Base-by-base conservation (phyloP, 441 rosid genomes). In the Capsella rubella region DNA sequence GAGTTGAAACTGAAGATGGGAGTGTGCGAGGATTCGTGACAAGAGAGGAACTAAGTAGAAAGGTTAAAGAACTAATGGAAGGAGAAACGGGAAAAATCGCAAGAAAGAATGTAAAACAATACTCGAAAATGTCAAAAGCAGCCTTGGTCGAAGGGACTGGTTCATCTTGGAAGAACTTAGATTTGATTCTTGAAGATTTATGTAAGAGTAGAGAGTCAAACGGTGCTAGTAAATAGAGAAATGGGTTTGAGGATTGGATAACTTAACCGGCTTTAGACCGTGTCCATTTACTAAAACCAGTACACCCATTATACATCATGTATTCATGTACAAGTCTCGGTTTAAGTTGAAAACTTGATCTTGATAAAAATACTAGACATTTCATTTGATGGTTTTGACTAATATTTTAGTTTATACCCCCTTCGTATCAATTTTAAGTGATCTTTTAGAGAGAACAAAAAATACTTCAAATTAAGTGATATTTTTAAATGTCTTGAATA, bases 131-230 rank as follows among this genome's bases (percentile, higher is more conserved):
- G 85, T 93, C 93, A 0, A 83, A 42, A 63, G 69, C 45, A 52
- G 88, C 92, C 16, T 76, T 81, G 81, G 87, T 64, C 54, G 74
- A 80, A 62, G 81, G 70, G 34, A 75, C 34, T 9, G 97, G 98
- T 2, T 90, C 95, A 1, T 90, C 97, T 4, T 87, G 90, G 94
- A 71, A 62, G 16, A 78, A 71, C 21, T 76, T 91, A 28, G 84
- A 81, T 43, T 21, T 10, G 71, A 60, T 91, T 15, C 45, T 93
- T 0, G 14, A 60, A 0, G 83, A 84, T 47, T 8, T 79, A 8
- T 78, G 87, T 32, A n/a, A 71, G 21, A 49, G 18, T 31, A 40
- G 40, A 47, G 49, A 75, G n/a, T 37, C 71, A 21, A 63, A 63
- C 4, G 43, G 14, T 64, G 52, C 43, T 18, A 39, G 12, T 58